Evolutionary conservation across 345 rosid genomes (phyloP).

Genomic region (Ceriops zippeliana): DNA sequence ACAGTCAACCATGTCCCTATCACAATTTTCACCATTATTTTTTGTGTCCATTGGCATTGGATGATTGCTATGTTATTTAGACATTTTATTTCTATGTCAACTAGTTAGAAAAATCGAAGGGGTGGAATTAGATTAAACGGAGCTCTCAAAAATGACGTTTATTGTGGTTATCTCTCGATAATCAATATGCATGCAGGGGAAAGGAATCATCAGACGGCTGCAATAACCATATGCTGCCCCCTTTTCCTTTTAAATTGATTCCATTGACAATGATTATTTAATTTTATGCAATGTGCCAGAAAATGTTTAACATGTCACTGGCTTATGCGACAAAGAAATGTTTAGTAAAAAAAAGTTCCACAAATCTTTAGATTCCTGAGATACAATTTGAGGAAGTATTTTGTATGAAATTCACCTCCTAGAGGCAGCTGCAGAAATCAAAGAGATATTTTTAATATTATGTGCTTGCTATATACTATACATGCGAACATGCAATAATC

Average conservation of each 20-base stretch:
- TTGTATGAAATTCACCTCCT: neutral
- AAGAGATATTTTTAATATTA: too few species aligned
- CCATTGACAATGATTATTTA: neutral
- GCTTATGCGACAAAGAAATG: conserved; percentile 7
- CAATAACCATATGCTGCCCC: neutral
- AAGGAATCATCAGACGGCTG: neutral
- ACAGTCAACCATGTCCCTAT: conserved; percentile 12
- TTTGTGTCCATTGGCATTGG: neutral
- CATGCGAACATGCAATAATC: too few species aligned
- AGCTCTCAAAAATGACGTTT: conserved; percentile 43
- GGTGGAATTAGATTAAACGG: conserved; percentile 36
- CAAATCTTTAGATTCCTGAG: neutral
- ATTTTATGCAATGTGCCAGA: conserved; percentile 2
- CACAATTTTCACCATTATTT: neutral
- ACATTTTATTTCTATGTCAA: conserved; percentile 10
- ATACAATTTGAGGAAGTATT: neutral
- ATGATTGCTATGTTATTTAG: neutral
- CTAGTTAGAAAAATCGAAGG: conserved; percentile 8
- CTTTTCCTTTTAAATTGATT: neutral
- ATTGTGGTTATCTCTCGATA: conserved; percentile 14
- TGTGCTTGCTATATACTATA: too few species aligned
- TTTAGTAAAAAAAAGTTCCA: neutral
- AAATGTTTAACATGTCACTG: neutral
- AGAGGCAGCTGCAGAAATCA: too few species aligned
- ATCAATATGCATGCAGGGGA: conserved; percentile 20